Conservation (phyloP, 371 early-diverging fungal genomes). For the Rhizopus delemar region DNA sequence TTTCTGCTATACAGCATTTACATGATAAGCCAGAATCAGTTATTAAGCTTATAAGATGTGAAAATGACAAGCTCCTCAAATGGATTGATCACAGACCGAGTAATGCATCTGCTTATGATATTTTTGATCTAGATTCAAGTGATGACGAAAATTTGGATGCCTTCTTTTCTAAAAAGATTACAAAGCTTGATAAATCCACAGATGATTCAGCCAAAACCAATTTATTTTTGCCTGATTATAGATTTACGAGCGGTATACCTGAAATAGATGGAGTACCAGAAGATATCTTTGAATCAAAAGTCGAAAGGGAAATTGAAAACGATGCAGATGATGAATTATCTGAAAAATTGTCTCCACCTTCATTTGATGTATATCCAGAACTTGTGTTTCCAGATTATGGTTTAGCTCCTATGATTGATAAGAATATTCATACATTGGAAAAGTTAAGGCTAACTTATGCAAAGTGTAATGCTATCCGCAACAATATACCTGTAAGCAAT, state of each 20-base stretch:
- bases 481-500: slow-evolving; percentile 50
- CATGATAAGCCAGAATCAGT: slow-evolving; percentile 44
- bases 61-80: slow-evolving; percentile 33
- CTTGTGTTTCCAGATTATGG: slow-evolving; percentile 65
- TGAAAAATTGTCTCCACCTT: slow-evolving; percentile 26
- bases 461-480: slow-evolving; percentile 71
- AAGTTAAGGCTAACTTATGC: slow-evolving; percentile 71
- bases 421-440: slow-evolving; percentile 62
- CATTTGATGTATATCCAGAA: slow-evolving; percentile 63
- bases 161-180: slow-evolving; percentile 54
- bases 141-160: slow-evolving; percentile 56
- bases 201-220: slow-evolving; percentile 45
- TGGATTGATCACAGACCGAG: slow-evolving; percentile 41
- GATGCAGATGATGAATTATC: neutral
- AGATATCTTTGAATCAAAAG: slow-evolving; percentile 13
- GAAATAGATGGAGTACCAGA: slow-evolving; percentile 38
- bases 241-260: slow-evolving; percentile 51
- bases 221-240: slow-evolving; percentile 59
- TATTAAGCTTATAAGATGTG: slow-evolving; percentile 35
- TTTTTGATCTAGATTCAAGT: slow-evolving; percentile 52
- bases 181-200: slow-evolving; percentile 44
- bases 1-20: slow-evolving; percentile 50
- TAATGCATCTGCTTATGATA: slow-evolving; percentile 36
- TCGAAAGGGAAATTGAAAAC: slow-evolving; percentile 14
- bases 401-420: slow-evolving; percentile 58